phyloP scores from a whole-genome alignment of 352 stramenopile species.

The Pythium rishiriense region DNA sequence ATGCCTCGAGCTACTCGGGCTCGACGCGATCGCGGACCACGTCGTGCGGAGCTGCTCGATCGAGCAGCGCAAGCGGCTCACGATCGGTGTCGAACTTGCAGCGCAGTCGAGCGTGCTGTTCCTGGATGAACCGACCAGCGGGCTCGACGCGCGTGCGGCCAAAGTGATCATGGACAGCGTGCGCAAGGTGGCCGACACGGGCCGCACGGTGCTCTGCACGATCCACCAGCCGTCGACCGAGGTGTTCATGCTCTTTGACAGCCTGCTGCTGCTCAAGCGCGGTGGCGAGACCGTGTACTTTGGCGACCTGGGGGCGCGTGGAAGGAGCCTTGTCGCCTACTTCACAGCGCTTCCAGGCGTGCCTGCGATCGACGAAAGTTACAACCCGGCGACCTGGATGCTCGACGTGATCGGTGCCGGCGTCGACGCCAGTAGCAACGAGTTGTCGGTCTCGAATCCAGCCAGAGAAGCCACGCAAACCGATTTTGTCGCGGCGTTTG shows the following conservation, averaged over 20 bases:
- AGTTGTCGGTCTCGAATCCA: no score
- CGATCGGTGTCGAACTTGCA: slow-evolving; percentile 91
- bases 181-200: slow-evolving; percentile 80
- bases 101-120: slow-evolving; percentile 88
- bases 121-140: slow-evolving; percentile 89
- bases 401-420: slow-evolving; percentile 27
- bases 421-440: slow-evolving; percentile 10
- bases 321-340: slow-evolving; percentile 26
- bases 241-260: slow-evolving; percentile 88
- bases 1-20: slow-evolving; percentile 24
- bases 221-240: slow-evolving; percentile 89
- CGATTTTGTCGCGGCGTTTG: slow-evolving; percentile 26
- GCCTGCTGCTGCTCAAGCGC: slow-evolving; percentile 79
- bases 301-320: slow-evolving; percentile 40
- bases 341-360: slow-evolving; percentile 38
- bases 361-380: slow-evolving; percentile 42
- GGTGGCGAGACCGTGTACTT: slow-evolving; percentile 68
- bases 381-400: slow-evolving; percentile 45
- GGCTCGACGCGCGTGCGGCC: slow-evolving; percentile 85
- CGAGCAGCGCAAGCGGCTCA: slow-evolving; percentile 68
- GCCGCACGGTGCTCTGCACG: slow-evolving; percentile 84
- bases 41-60: slow-evolving; percentile 35
- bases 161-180: slow-evolving; percentile 88
- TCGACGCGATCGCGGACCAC: slow-evolving; percentile 28
- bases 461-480: not conserved